phyloP scores from a whole-genome alignment of 805 yeast species.

The Starmera dryadoides region DNA sequence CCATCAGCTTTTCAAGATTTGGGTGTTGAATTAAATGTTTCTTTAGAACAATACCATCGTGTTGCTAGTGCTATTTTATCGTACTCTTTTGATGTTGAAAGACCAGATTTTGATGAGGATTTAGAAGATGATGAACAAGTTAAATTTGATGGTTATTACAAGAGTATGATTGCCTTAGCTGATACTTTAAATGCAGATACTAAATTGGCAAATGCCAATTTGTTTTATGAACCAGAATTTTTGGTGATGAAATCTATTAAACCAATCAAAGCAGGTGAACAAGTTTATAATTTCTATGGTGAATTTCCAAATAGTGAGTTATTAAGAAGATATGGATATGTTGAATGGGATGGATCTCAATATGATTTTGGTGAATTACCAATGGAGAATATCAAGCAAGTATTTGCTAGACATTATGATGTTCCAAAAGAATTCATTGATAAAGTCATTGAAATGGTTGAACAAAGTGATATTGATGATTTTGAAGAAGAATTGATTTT shows the following conservation, averaged over 20 bases:
- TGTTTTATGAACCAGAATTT: slow-evolving; percentile 39
- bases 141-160: slow-evolving; percentile 36
- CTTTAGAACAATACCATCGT: slow-evolving; percentile 55
- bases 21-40: slow-evolving; percentile 27
- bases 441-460: slow-evolving; percentile 23
- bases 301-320: slow-evolving; percentile 90
- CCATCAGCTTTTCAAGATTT: slow-evolving; percentile 32
- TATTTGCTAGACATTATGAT: slow-evolving; percentile 22
- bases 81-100: slow-evolving; percentile 81
- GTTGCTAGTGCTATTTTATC: slow-evolving; percentile 82
- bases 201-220: slow-evolving; percentile 62
- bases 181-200: slow-evolving; percentile 89
- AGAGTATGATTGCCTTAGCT: slow-evolving; percentile 91
- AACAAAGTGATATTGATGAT: slow-evolving; percentile 26
- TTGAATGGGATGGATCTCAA: slow-evolving; percentile 64
- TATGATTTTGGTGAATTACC: slow-evolving; percentile 79
- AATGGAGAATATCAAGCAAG: slow-evolving; percentile 31
- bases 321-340: slow-evolving; percentile 85
- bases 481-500: slow-evolving; percentile 34
- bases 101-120: slow-evolving; percentile 24
- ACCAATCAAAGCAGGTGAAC: slow-evolving; percentile 56
- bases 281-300: slow-evolving; percentile 83
- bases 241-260: slow-evolving; percentile 69
- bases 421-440: slow-evolving; percentile 25
- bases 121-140: slow-evolving; percentile 32